Evolutionary conservation across 148 eudicot genomes (phyloP).

Genomic region (Cornus kousa): DNA sequence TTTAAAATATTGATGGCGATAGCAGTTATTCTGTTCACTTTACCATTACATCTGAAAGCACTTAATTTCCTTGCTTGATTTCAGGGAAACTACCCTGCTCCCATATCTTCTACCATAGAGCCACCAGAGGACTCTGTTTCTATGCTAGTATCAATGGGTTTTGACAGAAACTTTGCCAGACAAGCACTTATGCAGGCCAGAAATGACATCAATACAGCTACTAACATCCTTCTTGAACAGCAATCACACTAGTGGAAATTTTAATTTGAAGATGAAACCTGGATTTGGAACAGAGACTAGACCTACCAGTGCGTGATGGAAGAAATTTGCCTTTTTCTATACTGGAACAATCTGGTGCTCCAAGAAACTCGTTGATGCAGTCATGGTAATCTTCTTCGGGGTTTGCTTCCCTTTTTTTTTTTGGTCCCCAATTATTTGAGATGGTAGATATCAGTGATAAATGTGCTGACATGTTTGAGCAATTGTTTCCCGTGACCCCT

Average conservation of each 20-base stretch:
- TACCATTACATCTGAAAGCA: not conserved
- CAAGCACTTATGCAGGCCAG: slow-evolving; percentile 84
- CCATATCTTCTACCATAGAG: slow-evolving; percentile 40
- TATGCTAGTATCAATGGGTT: slow-evolving; percentile 90
- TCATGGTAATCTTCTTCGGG: not conserved
- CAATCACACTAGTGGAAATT: slow-evolving; percentile 48
- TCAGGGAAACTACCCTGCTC: slow-evolving; percentile 60
- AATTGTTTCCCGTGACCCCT: not conserved
- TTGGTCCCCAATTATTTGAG: not conserved
- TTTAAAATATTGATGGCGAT: not conserved
- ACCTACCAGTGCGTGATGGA: not conserved
- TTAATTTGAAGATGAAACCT: not conserved
- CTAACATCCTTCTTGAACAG: slow-evolving; percentile 90
- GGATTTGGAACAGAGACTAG: not conserved
- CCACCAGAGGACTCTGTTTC: slow-evolving; percentile 80
- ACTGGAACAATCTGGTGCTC: slow-evolving; percentile 9
- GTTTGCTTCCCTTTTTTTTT: not conserved
- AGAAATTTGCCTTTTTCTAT: not conserved
- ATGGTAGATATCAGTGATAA: not conserved
- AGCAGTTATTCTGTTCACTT: not conserved
- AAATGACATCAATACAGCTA: slow-evolving; percentile 81
- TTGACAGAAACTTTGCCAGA: slow-evolving; percentile 70
- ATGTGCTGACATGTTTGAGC: not conserved
- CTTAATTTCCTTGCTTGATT: slow-evolving; percentile 8
- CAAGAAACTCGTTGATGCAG: not conserved